Conservation (phyloP, 345 rosid species). For the Aethionema arabicum region DNA sequence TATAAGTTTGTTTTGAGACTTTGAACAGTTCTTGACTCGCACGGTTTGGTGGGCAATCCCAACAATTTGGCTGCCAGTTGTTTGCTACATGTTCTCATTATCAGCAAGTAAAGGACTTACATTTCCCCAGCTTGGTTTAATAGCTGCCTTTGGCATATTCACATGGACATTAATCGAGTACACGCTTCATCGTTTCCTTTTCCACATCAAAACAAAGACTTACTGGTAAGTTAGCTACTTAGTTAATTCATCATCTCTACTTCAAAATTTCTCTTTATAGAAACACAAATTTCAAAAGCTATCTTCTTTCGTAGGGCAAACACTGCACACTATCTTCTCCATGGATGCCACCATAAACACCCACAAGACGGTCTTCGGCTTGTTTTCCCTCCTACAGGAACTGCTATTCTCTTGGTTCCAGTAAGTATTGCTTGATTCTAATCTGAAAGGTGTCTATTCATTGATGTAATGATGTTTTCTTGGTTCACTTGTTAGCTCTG, state of each 20-base stretch:
- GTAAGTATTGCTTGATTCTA: constrained; percentile 42
- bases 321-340: constrained; percentile 77
- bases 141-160: constrained; percentile 65
- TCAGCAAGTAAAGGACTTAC: constrained; percentile 68
- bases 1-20: not conserved
- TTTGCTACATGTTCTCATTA: constrained; percentile 56
- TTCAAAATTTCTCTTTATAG: too few species aligned
- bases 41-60: constrained; percentile 99
- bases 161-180: constrained; percentile 91
- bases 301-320: constrained; percentile 52
- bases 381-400: constrained; percentile 82
- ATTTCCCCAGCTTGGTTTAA: constrained; percentile 47
- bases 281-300: too few species aligned
- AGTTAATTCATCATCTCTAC: too few species aligned
- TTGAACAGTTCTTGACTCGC: constrained; percentile 74
- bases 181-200: constrained; percentile 88
- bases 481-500: constrained; percentile 43
- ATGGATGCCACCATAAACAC: constrained; percentile 92
- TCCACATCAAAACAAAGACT: constrained; percentile 81
- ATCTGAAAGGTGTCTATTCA: constrained; percentile 5
- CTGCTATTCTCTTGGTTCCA: constrained; percentile 63
- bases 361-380: constrained; percentile 86
- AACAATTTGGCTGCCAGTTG: constrained; percentile 84
- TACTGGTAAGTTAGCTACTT: constrained; percentile 62
- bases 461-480: not conserved